These are phyloP conservation scores for Pholiota molesta DNA, from an alignment of 768 basidiomycete genomes.

Conservation along the genomic window DNA sequence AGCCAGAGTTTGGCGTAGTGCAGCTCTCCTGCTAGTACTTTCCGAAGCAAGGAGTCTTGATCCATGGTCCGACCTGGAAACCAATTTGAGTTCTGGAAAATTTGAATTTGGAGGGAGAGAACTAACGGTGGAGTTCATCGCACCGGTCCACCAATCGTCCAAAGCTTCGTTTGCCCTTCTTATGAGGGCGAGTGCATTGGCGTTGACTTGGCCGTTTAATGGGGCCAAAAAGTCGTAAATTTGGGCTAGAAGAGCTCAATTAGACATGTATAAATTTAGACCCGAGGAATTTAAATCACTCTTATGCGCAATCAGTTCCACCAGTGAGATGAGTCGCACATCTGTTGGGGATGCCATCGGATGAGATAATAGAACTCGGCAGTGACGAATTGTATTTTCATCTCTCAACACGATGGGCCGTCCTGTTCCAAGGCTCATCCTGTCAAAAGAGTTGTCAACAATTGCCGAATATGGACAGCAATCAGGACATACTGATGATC, in stretches of 20 bases:
- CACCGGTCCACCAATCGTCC: constrained; percentile 93
- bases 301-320: constrained; percentile 91
- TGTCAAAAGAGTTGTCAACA: constrained; percentile 30
- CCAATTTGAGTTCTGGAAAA: constrained; percentile 11
- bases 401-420: constrained; percentile 89
- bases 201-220: constrained; percentile 84
- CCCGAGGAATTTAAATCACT: constrained; percentile 35
- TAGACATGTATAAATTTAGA: constrained; percentile 6
- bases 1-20: constrained; percentile 96
- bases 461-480: constrained; percentile 12
- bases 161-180: constrained; percentile 84
- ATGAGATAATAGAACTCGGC: constrained; percentile 78
- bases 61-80: constrained; percentile 74
- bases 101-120: neutral
- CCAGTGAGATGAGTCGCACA: constrained; percentile 82
- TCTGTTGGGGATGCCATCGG: constrained; percentile 91
- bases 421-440: constrained; percentile 91
- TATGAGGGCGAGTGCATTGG: constrained; percentile 84
- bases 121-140: constrained; percentile 79
- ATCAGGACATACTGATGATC: constrained; percentile 78
- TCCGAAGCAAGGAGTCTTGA: constrained; percentile 82
- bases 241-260: constrained; percentile 60
- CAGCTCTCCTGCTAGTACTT: constrained; percentile 85
- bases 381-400: constrained; percentile 85
- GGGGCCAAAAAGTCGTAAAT: constrained; percentile 91